A percentile compares a stretch with the other conserved stretches of the same genome.
These are phyloP conservation scores for Bisporella sp. DNA, from an alignment of 2,329 filamentous ascomycete species.

Conservation along the genomic window DNA sequence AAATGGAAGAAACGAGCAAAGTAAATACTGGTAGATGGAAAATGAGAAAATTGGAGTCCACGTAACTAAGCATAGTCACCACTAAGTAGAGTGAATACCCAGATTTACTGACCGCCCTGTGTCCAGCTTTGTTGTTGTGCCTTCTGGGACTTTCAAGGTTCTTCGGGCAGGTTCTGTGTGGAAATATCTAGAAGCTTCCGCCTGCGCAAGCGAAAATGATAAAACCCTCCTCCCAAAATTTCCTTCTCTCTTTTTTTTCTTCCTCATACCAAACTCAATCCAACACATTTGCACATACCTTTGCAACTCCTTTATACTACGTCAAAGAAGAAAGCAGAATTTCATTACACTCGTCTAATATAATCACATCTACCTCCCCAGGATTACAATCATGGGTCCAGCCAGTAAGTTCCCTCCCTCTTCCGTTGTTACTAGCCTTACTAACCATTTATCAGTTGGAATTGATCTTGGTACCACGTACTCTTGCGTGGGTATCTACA, in stretches of 20 bases:
- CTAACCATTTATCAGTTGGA: conserved; percentile 40
- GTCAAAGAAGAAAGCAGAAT: background rate
- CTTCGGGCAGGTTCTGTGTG: background rate
- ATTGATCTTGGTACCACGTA: conserved; percentile 94
- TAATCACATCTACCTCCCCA: background rate
- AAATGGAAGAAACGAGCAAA: too few relatives aligned
- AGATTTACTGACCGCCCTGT: too few relatives aligned
- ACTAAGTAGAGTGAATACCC: too few relatives aligned
- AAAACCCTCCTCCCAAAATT: background rate
- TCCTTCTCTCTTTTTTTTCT: background rate
- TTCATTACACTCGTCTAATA: background rate
- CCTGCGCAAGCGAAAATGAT: background rate
- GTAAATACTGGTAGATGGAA: too few relatives aligned
- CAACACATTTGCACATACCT: background rate
- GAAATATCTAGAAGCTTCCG: background rate
- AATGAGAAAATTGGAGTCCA: too few relatives aligned
- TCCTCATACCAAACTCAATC: background rate
- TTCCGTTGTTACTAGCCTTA: background rate
- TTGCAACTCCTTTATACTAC: background rate
- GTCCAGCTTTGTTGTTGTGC: too few relatives aligned
- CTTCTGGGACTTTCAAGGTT: too few relatives aligned
- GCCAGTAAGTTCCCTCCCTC: background rate
- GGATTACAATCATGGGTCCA: conserved; percentile 13
- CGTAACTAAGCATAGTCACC: too few relatives aligned
- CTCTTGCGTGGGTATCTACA: conserved; percentile 86